Percentiles rank a stretch among this genome's conserved stretches.
Evolutionary conservation across 2,329 filamentous ascomycete species (phyloP).

Genomic region (Xylaria sp.): DNA sequence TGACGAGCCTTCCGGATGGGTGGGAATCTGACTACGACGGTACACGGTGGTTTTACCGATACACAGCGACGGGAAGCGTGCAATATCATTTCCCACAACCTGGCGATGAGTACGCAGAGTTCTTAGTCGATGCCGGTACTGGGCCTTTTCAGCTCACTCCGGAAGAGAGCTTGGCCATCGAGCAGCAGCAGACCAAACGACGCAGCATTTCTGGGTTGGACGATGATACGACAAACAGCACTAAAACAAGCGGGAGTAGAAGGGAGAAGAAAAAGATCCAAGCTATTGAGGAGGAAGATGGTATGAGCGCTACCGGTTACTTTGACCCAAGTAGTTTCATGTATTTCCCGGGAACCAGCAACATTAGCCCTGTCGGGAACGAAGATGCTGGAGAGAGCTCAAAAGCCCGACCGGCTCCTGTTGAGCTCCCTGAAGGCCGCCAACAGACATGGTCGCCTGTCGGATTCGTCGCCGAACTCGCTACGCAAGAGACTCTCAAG

Average conservation of each 20-base stretch:
- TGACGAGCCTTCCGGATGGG: conserved; percentile 61
- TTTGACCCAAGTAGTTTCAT: conserved; percentile 66
- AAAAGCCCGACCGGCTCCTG: conserved; percentile 18
- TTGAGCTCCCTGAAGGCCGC: conserved; percentile 41
- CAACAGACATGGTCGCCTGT: conserved; percentile 42
- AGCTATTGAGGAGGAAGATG: conserved; percentile 44
- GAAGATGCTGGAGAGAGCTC: conserved; percentile 55
- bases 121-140: conserved; percentile 52
- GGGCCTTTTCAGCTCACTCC: conserved; percentile 57
- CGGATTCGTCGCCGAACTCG: conserved; percentile 48
- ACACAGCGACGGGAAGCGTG: conserved; percentile 63
- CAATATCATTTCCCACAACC: conserved; percentile 68
- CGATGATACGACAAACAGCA: conserved; percentile 38
- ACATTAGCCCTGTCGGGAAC: conserved; percentile 57
- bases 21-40: conserved; percentile 71
- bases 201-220: conserved; percentile 43
- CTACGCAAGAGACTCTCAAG: conserved; percentile 46
- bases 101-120: conserved; percentile 69
- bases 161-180: conserved; percentile 65
- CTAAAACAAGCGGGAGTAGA: conserved; percentile 38
- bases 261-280: conserved; percentile 37
- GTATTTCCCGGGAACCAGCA: conserved; percentile 61
- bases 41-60: conserved; percentile 67
- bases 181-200: conserved; percentile 58
- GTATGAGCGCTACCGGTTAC: conserved; percentile 53